Percentiles rank a stretch among this genome's conserved stretches.
Evolutionary conservation across 768 basidiomycete genomes (phyloP).

Genomic region (Sistotremastrum niveocremeum): DNA sequence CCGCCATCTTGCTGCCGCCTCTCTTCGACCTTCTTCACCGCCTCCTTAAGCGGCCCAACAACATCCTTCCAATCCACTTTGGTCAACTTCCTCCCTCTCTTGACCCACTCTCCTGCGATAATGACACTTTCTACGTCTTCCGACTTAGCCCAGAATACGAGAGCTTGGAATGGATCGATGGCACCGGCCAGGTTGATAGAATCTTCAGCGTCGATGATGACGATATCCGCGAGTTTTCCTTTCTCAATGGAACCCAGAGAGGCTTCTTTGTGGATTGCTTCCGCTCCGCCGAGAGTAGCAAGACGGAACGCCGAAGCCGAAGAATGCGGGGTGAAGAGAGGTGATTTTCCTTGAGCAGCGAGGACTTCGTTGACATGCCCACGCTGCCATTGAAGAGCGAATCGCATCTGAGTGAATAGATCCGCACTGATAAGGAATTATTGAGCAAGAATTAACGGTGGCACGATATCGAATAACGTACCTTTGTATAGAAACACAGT

Average conservation of each 20-base stretch:
- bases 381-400: constrained; percentile 16
- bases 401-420: constrained; percentile 18
- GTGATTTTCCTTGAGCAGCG: neutral
- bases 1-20: constrained; percentile 5
- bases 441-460: no score
- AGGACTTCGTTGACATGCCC: constrained; percentile 1
- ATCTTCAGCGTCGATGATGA: constrained; percentile 14
- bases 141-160: constrained; percentile 17
- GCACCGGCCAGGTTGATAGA: constrained; percentile 16
- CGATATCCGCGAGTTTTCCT: constrained; percentile 19
- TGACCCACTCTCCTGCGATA: constrained; percentile 18
- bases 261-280: constrained; percentile 12
- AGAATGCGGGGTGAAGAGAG: constrained; percentile 11
- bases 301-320: constrained; percentile 16
- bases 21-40: constrained; percentile 9
- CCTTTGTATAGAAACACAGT: constrained; percentile 1
- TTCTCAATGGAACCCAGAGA: constrained; percentile 16
- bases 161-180: constrained; percentile 14
- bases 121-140: constrained; percentile 19
- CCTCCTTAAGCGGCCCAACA: constrained; percentile 12
- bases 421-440: constrained; percentile 14
- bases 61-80: constrained; percentile 13
- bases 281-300: constrained; percentile 18
- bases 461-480: no score
- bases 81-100: constrained; percentile 13